A percentile compares a stretch with the other conserved stretches of the same genome.
Conservation (phyloP, 2,329 filamentous ascomycete genomes). For the Cladophialophora bantiana region DNA sequence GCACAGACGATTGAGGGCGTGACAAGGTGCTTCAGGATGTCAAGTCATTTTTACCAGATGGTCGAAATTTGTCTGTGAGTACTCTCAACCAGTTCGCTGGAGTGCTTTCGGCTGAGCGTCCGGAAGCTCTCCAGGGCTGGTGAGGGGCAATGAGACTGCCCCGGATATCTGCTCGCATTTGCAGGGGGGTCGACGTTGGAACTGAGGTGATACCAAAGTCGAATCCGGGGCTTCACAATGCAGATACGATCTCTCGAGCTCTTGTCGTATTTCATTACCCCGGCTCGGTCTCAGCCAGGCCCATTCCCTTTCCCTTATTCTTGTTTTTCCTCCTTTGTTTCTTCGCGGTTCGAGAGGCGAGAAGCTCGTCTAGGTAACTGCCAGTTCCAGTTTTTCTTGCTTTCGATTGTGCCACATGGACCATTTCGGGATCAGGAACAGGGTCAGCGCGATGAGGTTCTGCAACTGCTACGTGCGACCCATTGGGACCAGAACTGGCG, state of each 20-base stretch:
- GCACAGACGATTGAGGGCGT: neutral
- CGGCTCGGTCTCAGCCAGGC: neutral
- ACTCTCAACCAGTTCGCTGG: neutral
- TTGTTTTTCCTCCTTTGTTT: constrained; percentile 39
- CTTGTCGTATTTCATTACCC: neutral
- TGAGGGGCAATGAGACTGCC: neutral
- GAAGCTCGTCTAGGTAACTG: constrained; percentile 40
- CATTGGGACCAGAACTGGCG: neutral
- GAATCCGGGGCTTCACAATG: neutral
- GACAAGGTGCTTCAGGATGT: neutral
- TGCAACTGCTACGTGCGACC: neutral
- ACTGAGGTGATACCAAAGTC: neutral
- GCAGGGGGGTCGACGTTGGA: neutral
- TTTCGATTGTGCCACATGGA: neutral
- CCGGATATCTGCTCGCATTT: neutral
- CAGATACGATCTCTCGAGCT: neutral
- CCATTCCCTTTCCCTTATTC: constrained; percentile 7
- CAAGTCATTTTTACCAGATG: neutral
- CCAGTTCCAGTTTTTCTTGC: constrained; percentile 28
- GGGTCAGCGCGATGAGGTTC: neutral
- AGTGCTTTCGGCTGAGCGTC: neutral
- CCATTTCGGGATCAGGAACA: neutral
- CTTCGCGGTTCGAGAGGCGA: constrained; percentile 38
- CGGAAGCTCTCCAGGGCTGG: neutral
- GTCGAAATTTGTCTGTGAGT: neutral